Evolutionary conservation across 2,329 filamentous ascomycete species (phyloP).

Genomic region (Penicillium sclerotiorum): DNA sequence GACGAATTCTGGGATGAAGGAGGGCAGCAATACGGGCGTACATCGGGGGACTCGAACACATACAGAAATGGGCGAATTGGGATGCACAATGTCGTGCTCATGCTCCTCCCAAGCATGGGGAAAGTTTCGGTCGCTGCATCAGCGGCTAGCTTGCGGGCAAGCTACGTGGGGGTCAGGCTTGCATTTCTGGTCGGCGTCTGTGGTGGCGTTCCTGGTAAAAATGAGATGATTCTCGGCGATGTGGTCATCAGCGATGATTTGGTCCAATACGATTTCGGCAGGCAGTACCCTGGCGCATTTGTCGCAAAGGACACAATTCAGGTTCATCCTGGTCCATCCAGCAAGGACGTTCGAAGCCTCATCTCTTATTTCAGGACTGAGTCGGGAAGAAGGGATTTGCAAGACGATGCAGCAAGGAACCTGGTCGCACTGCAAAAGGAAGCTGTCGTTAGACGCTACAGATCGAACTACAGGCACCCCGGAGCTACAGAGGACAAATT

Average conservation of each 20-base stretch:
- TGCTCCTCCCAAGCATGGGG: slow-evolving; percentile 20
- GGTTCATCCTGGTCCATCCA: slow-evolving; percentile 15
- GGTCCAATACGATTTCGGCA: slow-evolving; percentile 33
- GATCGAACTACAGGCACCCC: not conserved
- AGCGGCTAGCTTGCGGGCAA: slow-evolving; percentile 33
- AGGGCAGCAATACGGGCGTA: slow-evolving; percentile 19
- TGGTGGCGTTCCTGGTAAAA: slow-evolving; percentile 37
- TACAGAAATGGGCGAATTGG: slow-evolving; percentile 21
- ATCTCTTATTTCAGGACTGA: slow-evolving; percentile 3
- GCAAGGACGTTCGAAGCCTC: slow-evolving; percentile 3
- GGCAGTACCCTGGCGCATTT: slow-evolving; percentile 26
- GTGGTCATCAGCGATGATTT: slow-evolving; percentile 32
- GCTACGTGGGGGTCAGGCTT: slow-evolving; percentile 38
- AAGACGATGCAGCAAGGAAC: not conserved
- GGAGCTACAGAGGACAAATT: not conserved
- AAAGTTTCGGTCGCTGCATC: slow-evolving; percentile 23
- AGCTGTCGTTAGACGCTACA: not conserved
- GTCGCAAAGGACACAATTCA: slow-evolving; percentile 11
- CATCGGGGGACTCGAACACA: slow-evolving; percentile 15
- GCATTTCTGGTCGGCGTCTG: slow-evolving; percentile 47
- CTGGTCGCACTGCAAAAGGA: not conserved
- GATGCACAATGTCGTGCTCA: slow-evolving; percentile 20
- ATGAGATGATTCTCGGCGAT: slow-evolving; percentile 35
- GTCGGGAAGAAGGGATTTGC: not conserved
- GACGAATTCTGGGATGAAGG: slow-evolving; percentile 29